Percentiles rank a stretch among this genome's conserved stretches.
Evolutionary conservation across 148 eudicot species (phyloP).

Genomic region (Simmondsia chinensis): DNA sequence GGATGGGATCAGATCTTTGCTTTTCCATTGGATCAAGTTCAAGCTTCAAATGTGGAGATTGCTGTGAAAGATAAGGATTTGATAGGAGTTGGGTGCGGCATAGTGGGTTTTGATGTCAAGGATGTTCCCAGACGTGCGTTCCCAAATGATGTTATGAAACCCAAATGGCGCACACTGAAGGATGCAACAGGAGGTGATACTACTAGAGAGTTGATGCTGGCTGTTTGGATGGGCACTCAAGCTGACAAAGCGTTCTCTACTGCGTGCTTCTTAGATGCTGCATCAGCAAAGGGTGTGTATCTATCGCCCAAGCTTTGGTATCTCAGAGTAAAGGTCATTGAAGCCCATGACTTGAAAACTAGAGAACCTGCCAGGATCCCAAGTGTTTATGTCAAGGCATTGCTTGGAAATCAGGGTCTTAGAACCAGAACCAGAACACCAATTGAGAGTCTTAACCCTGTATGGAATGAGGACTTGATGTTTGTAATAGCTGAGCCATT

Average conservation of each 20-base stretch:
- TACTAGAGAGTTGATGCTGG: no score
- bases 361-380: slow-evolving; percentile 40
- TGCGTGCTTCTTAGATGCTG: slow-evolving; percentile 70
- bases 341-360: slow-evolving; percentile 57
- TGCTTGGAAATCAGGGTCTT: slow-evolving; percentile 42
- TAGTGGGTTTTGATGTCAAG: no score
- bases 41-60: no score
- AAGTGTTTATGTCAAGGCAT: slow-evolving; percentile 50
- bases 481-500: slow-evolving; percentile 74
- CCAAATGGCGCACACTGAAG: no score
- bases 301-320: slow-evolving; percentile 75
- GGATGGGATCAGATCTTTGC: no score
- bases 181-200: no score
- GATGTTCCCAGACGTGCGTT: no score
- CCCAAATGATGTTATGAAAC: no score
- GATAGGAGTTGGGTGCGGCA: no score
- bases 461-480: slow-evolving; percentile 73
- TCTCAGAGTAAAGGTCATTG: slow-evolving; percentile 65
- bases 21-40: no score
- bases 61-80: no score
- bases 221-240: slow-evolving; percentile 79
- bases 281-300: slow-evolving; percentile 55
- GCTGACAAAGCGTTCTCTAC: slow-evolving; percentile 74
- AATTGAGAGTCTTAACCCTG: slow-evolving; percentile 41
- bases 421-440: slow-evolving; percentile 44